Percentiles rank a stretch among this genome's conserved stretches.
Conservation (phyloP, 148 eudicot genomes). For the Camellia lanceoleosa region DNA sequence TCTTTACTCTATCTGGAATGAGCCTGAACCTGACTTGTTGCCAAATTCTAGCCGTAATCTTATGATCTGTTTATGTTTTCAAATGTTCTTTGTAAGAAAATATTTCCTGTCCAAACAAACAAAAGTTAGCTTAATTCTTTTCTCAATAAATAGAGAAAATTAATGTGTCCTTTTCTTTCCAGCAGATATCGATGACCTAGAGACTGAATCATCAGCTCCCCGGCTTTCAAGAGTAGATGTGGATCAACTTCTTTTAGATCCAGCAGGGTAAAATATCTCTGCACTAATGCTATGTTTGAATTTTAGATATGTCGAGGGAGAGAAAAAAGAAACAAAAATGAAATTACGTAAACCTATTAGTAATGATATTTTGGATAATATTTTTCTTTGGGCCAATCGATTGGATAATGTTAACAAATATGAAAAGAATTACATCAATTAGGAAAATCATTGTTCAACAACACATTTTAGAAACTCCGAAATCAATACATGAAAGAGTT, state of each 20-base stretch:
- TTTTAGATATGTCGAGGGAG: no score
- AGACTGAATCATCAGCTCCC: constrained; percentile 44
- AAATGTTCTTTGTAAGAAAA: no score
- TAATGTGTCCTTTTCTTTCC: background rate
- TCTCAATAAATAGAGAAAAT: background rate
- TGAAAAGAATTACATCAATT: no score
- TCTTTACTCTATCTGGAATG: background rate
- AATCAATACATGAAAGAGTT: no score
- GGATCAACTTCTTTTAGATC: constrained; percentile 50
- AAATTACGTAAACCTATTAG: no score
- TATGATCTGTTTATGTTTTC: background rate
- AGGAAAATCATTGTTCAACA: no score
- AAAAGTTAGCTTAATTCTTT: background rate
- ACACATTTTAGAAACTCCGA: no score
- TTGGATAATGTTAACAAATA: no score
- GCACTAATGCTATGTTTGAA: background rate
- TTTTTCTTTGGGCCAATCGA: no score
- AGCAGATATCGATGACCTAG: constrained; percentile 46
- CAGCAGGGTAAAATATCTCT: constrained; percentile 44
- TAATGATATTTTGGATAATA: no score
- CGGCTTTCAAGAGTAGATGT: constrained; percentile 49
- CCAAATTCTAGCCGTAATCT: background rate
- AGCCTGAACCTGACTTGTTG: background rate
- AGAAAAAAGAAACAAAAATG: no score
- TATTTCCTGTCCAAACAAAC: no score